Percentiles rank a stretch among this genome's conserved stretches.
Conservation (phyloP, 2,329 filamentous ascomycete species). For the Colletotrichum sansevieriae region DNA sequence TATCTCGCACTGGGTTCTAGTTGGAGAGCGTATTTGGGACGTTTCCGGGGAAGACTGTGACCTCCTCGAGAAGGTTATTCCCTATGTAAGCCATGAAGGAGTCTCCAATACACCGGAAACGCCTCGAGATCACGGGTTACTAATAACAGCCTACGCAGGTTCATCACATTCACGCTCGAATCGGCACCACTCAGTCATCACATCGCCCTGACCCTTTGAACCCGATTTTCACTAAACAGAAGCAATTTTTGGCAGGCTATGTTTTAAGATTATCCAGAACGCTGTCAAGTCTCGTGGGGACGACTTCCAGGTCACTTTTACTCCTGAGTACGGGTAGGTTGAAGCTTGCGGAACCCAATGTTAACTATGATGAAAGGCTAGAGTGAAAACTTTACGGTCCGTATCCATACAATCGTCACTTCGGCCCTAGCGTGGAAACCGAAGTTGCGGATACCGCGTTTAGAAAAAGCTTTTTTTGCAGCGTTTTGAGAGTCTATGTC, state of each 20-base stretch:
- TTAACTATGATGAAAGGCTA: background rate
- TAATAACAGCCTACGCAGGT: slow-evolving; percentile 49
- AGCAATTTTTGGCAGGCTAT: slow-evolving; percentile 50
- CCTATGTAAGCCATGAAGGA: slow-evolving; percentile 45
- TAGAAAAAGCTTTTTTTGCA: slow-evolving; percentile 44
- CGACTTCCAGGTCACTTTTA: slow-evolving; percentile 23
- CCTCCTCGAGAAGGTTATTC: slow-evolving; percentile 43
- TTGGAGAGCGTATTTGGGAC: too few species aligned
- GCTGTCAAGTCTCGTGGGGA: slow-evolving; percentile 17
- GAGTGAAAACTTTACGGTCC: slow-evolving; percentile 38
- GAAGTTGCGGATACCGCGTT: slow-evolving; percentile 46
- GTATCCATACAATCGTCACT: slow-evolving; percentile 46
- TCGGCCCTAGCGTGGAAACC: slow-evolving; percentile 40
- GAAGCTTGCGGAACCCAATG: too few species aligned
- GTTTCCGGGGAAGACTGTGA: too few species aligned
- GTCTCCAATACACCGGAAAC: background rate
- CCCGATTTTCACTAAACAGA: slow-evolving; percentile 47
- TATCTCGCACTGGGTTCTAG: too few species aligned
- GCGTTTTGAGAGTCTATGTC: background rate
- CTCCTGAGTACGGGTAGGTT: slow-evolving; percentile 38
- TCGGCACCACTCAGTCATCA: slow-evolving; percentile 53
- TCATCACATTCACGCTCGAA: slow-evolving; percentile 51
- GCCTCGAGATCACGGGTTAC: too few species aligned
- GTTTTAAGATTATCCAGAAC: slow-evolving; percentile 42
- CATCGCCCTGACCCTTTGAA: slow-evolving; percentile 53